Conservation (phyloP, 2,329 filamentous ascomycete species). For the Colletotrichum sidae region DNA sequence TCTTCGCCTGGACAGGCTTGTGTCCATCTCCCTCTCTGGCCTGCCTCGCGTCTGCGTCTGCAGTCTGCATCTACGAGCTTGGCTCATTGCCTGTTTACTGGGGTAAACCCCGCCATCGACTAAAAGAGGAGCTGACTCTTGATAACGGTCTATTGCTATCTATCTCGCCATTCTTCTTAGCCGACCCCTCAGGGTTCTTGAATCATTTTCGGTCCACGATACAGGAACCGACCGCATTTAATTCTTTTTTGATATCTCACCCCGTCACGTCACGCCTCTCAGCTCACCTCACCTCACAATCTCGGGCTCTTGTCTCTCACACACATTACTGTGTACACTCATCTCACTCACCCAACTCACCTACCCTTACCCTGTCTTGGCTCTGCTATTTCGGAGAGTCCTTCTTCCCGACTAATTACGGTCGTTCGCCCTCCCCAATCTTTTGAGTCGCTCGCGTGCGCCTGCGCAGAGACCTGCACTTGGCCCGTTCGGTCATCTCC, state of each 20-base stretch:
- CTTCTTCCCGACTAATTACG: no score
- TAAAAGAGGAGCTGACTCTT: conserved; percentile 34
- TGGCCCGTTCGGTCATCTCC: conserved; percentile 34
- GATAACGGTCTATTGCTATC: conserved; percentile 35
- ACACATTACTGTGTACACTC: background rate
- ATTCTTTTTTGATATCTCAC: conserved; percentile 23
- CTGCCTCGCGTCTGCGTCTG: background rate
- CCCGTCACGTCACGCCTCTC: conserved; percentile 27
- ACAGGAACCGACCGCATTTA: conserved; percentile 28
- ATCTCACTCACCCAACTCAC: conserved; percentile 3
- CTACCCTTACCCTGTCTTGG: background rate
- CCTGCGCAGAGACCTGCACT: conserved; percentile 30
- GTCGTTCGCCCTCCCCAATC: background rate
- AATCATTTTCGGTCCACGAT: conserved; percentile 20
- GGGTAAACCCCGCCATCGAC: conserved; percentile 34
- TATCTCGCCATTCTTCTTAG: conserved; percentile 35
- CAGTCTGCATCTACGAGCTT: conserved; percentile 25
- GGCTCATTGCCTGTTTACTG: conserved; percentile 28
- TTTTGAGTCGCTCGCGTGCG: conserved; percentile 5
- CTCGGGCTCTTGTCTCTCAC: background rate
- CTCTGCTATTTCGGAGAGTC: no score
- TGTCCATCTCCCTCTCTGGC: conserved; percentile 15
- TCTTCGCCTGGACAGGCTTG: conserved; percentile 17
- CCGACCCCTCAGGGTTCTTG: conserved; percentile 36
- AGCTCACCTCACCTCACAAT: background rate